Evolutionary conservation across 176 grass and related monocot genomes (phyloP), one percentile per base, ranked within the genome.

Genomic region (Carex littledalei): DNA sequence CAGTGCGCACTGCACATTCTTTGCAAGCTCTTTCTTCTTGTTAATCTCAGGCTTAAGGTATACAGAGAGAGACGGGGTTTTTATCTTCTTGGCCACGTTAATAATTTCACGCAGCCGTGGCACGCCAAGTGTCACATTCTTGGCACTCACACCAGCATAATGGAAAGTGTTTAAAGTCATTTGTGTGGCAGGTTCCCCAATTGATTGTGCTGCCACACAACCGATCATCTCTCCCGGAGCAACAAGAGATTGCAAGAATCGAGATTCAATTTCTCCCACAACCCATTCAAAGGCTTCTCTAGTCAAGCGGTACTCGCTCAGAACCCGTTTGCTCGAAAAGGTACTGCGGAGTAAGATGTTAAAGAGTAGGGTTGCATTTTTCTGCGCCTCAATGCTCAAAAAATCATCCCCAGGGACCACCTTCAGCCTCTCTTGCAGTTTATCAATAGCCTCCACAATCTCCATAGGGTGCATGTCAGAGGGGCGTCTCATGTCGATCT

Each of bases 391-490:
- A 66, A 98, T 89, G 76, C 96, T 98, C 89, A 95, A 86, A 77
- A 89, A 83, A 89, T 98, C 96, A 71, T 98, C 96, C 83, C 96
- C 96, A 86, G 96, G 96, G 26, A 98, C 96, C 81, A 95, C 96
- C 87, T 94, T 95, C 22, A 98, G 85, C 59, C 96, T 95, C 88
- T 98, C 96, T 86, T 95, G 93, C 29, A 94, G 88, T 77, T 98
- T 98, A 90, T 98, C 96, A 69, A 95, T 87, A 34, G 96, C 96
- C 81, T 98, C 96, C 43, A 98, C 93, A 92, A 98, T 98, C 88
- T 98, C 96, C 96, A 98, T 94, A 17, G 96, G 96, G 73, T 95
- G 96, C 96, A 98, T 98, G 62, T 92, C 96, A 87, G 96, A 98
- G 84, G 93, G 93, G 62, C 89, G 85, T 84, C 96, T 95, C 76